Evolutionary conservation across 768 basidiomycete genomes (phyloP), one percentile per base, ranked within the genome.

Genomic region (Podaxis pistillaris): DNA sequence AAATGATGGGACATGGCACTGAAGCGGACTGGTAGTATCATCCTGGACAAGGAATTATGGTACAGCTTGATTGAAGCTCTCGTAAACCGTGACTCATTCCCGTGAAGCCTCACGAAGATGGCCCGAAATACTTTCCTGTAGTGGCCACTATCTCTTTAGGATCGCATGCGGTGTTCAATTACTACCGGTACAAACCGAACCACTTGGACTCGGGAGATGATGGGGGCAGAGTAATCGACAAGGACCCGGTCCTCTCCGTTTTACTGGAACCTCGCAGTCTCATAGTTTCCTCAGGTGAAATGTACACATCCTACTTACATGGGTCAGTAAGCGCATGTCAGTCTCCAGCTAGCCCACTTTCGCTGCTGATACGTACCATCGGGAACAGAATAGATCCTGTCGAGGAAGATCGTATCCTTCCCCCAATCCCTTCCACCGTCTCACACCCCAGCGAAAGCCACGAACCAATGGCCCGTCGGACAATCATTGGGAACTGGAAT

Each of bases 21-120:
- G 22, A 52, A 17, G 8, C n/a, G 40, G 38, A 50, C 44, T 28
- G 40, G n/a, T 40, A 91, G 87, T 98, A 98, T 74, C 81, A 86
- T 17, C 84, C 93, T 7, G 93, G 91, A 1, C 94, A 97, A 77
- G 96, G 96, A 11, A 98, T 98, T 63, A 91, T 95, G 84, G 94
- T 94, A 72, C 60, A 78, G 74, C 17, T 44, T 24, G 60, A 55
- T 63, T 54, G 60, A 38, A 50, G 47, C 24, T 59, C 36, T n/a
- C 26, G 26, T 56, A 54, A 19, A 56, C 61, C 40, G 58, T 51
- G n/a, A 54, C 40, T 64, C 64, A 57, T 36, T 56, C 40, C 37
- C 52, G 12, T 19, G 28, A 73, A 96, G 93, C 93, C 94, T 1
- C 96, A 97, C 68, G 88, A 96, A 77, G 95, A 98, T 72, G 94